Base-by-base conservation (phyloP, 139 green algal genomes). In the Mychonastes homosphaera region DNA sequence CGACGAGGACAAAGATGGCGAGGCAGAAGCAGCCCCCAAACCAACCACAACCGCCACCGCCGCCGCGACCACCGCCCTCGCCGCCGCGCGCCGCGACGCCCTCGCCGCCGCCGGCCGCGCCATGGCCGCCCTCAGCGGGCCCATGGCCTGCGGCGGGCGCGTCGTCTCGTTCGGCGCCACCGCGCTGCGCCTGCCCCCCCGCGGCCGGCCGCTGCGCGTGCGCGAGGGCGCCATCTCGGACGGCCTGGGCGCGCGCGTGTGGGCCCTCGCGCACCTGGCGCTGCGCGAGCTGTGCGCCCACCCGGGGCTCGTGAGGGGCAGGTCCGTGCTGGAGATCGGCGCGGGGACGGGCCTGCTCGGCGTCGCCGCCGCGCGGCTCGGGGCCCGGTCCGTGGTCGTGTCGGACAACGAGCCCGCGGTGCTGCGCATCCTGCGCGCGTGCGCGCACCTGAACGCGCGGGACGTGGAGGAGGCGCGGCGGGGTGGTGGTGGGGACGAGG, bases 291-390 rank as follows among this genome's bases (percentile, higher is more conserved):
- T 85, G 52, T 62, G 64, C 19, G 50, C 55, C 27, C 54, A 85
- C 18, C 74, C 71, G 26, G 53, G 43, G 4, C 55, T 87, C 18
- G 66, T 86, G 34, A 5, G 7, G 3, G 76, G 72, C 24, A 48
- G 55, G 19, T 18, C n/a, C 2, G 83, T 94, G 45, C 64, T 94
- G 50, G 86, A 94, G 67, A 71, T 94, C 41, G 86, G 86, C 10
- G 65, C 53, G 23, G 86, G 86, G 3, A 88, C 78, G 50, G 86
- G 86, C 32, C 52, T 84, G 23, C 80, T 73, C 29, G 86, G 86
- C 27, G 76, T 94, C 47, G 51, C 86, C 27, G 86, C 85, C 6
- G 81, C 83, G 33, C 75, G 79, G 51, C 64, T 85, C 29, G 78
- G 84, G 0, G 85, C 83, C 8, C 3, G 10, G 19, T 29, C 65